phyloP scores from a whole-genome alignment of 352 stramenopile species.

The Phytopythium vexans region DNA sequence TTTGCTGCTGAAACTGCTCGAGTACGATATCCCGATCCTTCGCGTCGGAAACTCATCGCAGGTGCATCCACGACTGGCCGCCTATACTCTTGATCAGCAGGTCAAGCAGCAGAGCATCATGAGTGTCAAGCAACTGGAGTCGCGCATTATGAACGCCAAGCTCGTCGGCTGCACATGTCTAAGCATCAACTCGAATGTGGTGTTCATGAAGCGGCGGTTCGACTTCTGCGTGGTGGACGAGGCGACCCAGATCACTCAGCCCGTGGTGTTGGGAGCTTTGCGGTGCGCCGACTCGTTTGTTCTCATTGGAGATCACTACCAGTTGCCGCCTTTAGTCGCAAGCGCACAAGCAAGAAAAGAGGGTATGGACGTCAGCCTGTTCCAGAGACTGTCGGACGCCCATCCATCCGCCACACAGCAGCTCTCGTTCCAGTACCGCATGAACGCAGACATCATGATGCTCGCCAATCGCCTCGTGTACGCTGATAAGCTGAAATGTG shows the following conservation, averaged over 20 bases:
- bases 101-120: conserved; percentile 21
- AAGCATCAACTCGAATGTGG: conserved; percentile 66
- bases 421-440: conserved; percentile 98
- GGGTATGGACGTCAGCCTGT: conserved; percentile 88
- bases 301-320: conserved; percentile 97
- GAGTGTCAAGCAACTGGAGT: conserved; percentile 47
- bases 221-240: conserved; percentile 99
- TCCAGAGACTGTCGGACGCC: conserved; percentile 89
- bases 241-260: conserved; percentile 97
- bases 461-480: conserved; percentile 95
- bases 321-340: conserved; percentile 95
- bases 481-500: conserved; percentile 93
- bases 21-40: conserved; percentile 57
- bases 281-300: conserved; percentile 93
- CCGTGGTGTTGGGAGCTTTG: conserved; percentile 92
- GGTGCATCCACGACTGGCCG: conserved; percentile 64
- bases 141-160: conserved; percentile 40
- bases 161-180: conserved; percentile 79
- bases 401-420: conserved; percentile 89
- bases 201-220: conserved; percentile 88
- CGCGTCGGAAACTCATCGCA: conserved; percentile 70
- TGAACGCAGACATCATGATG: conserved; percentile 96
- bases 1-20: conserved; percentile 92
- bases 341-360: conserved; percentile 83
- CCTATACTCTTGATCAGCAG: conserved; percentile 48